Conservation (phyloP, 1,139 yeast genomes). For the Geotrichum phurueaensis region DNA sequence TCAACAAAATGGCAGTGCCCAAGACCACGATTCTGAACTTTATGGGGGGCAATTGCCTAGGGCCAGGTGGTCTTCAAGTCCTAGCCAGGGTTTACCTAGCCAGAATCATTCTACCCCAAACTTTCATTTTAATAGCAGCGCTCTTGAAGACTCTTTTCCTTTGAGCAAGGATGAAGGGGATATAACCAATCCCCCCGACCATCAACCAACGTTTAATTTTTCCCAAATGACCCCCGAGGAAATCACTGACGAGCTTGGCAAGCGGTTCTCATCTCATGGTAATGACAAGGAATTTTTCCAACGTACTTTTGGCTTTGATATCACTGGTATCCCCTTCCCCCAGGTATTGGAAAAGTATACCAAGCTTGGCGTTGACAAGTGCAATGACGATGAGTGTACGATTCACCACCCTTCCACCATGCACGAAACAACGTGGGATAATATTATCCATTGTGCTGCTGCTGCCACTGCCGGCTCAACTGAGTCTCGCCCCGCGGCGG, state of each 20-base stretch:
- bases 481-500: neutral
- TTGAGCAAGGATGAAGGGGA: neutral
- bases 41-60: no score
- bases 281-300: conserved; percentile 15
- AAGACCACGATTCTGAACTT: neutral
- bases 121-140: neutral
- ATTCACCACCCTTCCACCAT: conserved; percentile 4
- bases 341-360: conserved; percentile 13
- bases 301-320: conserved; percentile 20
- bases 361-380: neutral
- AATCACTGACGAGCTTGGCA: neutral
- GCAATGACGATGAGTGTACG: conserved; percentile 11
- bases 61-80: no score
- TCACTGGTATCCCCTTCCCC: conserved; percentile 18
- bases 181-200: neutral
- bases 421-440: conserved; percentile 3
- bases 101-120: no score
- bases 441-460: neutral
- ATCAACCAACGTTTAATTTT: neutral
- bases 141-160: neutral
- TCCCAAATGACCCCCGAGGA: neutral
- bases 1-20: neutral
- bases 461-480: neutral
- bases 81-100: neutral
- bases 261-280: neutral